Evolutionary conservation across 805 yeast genomes (phyloP).

Genomic region (Monosporozyma aerobia): DNA sequence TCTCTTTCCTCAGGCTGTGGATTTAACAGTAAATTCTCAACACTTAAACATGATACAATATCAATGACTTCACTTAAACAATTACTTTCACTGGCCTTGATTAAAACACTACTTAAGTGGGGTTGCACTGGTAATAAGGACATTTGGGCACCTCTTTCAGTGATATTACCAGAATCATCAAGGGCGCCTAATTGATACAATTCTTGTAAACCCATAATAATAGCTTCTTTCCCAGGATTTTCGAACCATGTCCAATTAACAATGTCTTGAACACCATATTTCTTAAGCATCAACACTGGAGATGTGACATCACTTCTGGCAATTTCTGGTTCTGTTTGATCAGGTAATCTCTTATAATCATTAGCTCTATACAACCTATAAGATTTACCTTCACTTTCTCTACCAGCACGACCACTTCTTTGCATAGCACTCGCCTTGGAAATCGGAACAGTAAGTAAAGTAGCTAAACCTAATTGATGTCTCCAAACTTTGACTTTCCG

Average conservation of each 20-base stretch:
- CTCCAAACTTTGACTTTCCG: conserved; percentile 93
- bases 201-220: conserved; percentile 68
- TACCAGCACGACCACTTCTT: conserved; percentile 98
- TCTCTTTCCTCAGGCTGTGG: conserved; percentile 77
- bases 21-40: conserved; percentile 74
- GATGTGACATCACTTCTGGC: conserved; percentile 75
- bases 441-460: conserved; percentile 82
- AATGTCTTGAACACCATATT: conserved; percentile 74
- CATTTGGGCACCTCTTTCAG: conserved; percentile 75
- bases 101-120: conserved; percentile 74
- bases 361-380: conserved; percentile 73
- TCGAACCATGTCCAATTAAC: conserved; percentile 89
- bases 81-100: conserved; percentile 50
- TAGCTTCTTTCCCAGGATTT: conserved; percentile 72
- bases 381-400: conserved; percentile 89
- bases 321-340: conserved; percentile 90
- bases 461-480: conserved; percentile 85
- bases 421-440: conserved; percentile 93
- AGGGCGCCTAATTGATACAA: conserved; percentile 73
- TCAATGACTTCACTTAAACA: conserved; percentile 67
- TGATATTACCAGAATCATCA: conserved; percentile 65
- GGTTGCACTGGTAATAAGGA: conserved; percentile 89
- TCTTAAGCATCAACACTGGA: conserved; percentile 77
- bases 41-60: conserved; percentile 86
- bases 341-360: conserved; percentile 52